Base-by-base conservation (phyloP, 495 filamentous ascomycete species). In the Tuber melanosporum region DNA sequence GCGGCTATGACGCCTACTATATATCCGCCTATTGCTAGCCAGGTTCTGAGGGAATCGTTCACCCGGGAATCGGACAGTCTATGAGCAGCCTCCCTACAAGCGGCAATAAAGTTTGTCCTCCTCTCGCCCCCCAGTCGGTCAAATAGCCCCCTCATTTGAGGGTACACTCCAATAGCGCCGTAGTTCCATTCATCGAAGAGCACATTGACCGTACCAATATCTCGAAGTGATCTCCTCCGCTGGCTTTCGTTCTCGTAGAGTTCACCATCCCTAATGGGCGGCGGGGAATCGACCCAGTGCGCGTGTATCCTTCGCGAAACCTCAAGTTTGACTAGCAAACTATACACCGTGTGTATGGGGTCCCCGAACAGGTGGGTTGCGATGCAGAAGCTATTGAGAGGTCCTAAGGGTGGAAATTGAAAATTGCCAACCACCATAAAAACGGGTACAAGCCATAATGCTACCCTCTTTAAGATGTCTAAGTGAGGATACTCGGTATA, bases 161-260 rank as follows among this genome's bases (percentile, higher is more conserved):
- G 26, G 26, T 66, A 66, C 8, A 74, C n/a, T 0, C 3, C 17
- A 5, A 36, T 3, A 15, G 72, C 36, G 2, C 20, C n/a, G 17
- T 46, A 52, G 36, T 15, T 7, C 72, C 72, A 74, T 45, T 74
- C 72, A 52, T 74, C 72, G 45, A 74, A 74, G 26, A 74, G 39
- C 1, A 43, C 72, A 39, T 74, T 74, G 45, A 74, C 45, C 9
- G 72, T 52, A 10, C 45, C 72, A 5, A 74, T 45, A 52, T 74
- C 72, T 62, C 39, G 44, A 44, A 52, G 26, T 36, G 26, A 12
- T 36, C 57, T 66, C 45, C n/a, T 70, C n/a, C 36, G 42, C 45
- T 43, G 26, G 19, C 14, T 45, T 20, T 39, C 26, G 3, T 14
- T 36, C 44, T 15, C 22, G 71, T 8, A 43, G 22, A 43, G 17